Conservation (phyloP, 1,284 basidiomycete genomes). For the Grifola frondosa region DNA sequence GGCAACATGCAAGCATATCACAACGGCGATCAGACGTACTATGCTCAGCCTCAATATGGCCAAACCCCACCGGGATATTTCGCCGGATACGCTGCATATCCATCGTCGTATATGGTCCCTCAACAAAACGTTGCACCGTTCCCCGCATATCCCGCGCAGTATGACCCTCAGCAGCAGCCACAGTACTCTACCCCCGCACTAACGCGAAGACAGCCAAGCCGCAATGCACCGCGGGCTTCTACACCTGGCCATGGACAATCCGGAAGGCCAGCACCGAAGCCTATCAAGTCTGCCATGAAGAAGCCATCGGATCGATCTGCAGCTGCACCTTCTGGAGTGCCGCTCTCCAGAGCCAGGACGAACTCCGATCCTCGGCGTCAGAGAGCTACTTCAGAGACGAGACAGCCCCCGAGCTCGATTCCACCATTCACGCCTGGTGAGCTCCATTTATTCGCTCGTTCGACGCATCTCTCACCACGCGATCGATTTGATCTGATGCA, state of each 20-base stretch:
- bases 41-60: conserved; percentile 18
- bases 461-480: not conserved
- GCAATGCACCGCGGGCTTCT: conserved; percentile 21
- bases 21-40: conserved; percentile 19
- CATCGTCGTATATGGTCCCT: conserved; percentile 12
- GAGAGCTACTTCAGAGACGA: conserved; percentile 28
- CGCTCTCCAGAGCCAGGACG: conserved; percentile 20
- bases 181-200: conserved; percentile 15
- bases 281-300: conserved; percentile 62
- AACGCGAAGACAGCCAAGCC: conserved; percentile 14
- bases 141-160: conserved; percentile 17
- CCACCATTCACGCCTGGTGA: conserved; percentile 27
- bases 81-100: conserved; percentile 21
- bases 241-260: conserved; percentile 12
- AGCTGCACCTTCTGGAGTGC: conserved; percentile 7
- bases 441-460: conserved; percentile 2
- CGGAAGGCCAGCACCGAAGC: conserved; percentile 18
- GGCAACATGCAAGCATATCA: conserved; percentile 28
- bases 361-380: conserved; percentile 23
- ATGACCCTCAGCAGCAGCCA: conserved; percentile 9
- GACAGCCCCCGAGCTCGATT: conserved; percentile 26
- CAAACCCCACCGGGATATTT: conserved; percentile 17
- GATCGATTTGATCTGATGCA: conserved; percentile 6
- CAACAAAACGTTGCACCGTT: conserved; percentile 18
- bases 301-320: conserved; percentile 32